Evolutionary conservation across 768 basidiomycete genomes (phyloP), one percentile per base, ranked within the genome.

Genomic region (Leccinum truebloodii): DNA sequence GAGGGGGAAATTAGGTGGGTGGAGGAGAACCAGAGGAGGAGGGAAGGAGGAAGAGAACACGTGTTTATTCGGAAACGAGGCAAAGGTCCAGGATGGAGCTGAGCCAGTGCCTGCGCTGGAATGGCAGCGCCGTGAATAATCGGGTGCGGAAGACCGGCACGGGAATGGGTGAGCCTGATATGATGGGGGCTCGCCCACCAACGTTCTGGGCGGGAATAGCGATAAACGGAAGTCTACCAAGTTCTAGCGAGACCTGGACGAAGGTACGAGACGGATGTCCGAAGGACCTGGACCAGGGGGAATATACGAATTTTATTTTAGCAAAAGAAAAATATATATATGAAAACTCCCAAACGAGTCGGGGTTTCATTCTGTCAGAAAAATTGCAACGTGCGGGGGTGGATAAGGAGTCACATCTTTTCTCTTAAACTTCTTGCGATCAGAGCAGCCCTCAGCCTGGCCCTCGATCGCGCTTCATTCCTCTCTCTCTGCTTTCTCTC

Each of bases 341-440:
- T n/a, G 14, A 64, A 59, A 37, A 44, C 32, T 28, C 55, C 62
- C 62, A 66, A 67, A 71, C 69, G 69, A 62, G 66, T 67, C 71
- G 71, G 71, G 71, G 71, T 73, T 73, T 71, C 67, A 72, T 72
- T 70, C 63, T 68, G 68, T 70, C 69, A 70, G 54, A 37, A 50
- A 62, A 39, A 48, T 61, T 65, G 67, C 70, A 72, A 65, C 70
- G 70, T 71, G 70, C 63, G 69, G 56, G 7, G 22, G 28, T 41
- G 59, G 57, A 54, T 57, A 68, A 65, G 52, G 26, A 48, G 22
- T 59, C 65, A 60, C 61, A 24, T 26, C 24, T 26, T 3, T 26
- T 26, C 26, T 26, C 26, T 26, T 26, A 26, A 26, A 26, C 1
- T 26, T 26, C 26, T 26, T 26, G 26, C 26, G 26, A 52, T 63